Evolutionary conservation across 108 stramenopile genomes (phyloP).

Genomic region (Nannochloropsis gaditana): DNA sequence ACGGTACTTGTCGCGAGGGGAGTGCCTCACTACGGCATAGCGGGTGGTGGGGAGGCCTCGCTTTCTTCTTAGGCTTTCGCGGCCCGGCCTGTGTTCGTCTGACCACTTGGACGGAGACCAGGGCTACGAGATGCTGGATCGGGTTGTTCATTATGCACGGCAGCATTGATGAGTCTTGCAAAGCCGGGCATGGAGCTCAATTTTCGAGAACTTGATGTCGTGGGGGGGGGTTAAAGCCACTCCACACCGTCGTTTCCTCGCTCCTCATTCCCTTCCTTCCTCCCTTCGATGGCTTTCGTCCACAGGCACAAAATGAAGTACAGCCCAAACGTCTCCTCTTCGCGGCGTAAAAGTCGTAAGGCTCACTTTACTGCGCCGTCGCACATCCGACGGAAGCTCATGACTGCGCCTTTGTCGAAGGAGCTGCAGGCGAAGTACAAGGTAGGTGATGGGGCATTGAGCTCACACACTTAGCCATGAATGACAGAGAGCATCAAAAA

Average conservation of each 20-base stretch:
- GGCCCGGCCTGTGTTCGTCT: too few species aligned
- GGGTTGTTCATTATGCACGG: too few species aligned
- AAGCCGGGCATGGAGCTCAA: too few species aligned
- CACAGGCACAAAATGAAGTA: constrained; percentile 52
- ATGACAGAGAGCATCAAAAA: not conserved
- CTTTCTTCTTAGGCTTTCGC: too few species aligned
- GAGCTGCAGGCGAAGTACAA: constrained; percentile 94
- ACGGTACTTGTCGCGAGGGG: too few species aligned
- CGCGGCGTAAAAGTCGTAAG: constrained; percentile 96
- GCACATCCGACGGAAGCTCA: constrained; percentile 79
- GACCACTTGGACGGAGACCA: too few species aligned
- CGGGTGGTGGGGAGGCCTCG: too few species aligned
- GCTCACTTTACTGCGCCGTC: constrained; percentile 95
- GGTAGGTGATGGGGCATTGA: constrained; percentile 41
- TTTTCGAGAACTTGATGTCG: too few species aligned
- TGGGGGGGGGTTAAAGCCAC: too few species aligned
- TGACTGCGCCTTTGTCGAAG: constrained; percentile 94
- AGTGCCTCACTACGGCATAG: too few species aligned
- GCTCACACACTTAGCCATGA: not conserved
- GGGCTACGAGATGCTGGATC: too few species aligned
- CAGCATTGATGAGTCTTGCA: too few species aligned
- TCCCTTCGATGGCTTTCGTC: not conserved
- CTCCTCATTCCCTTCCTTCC: not conserved
- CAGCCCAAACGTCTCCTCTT: constrained; percentile 70
- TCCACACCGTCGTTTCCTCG: not conserved